Evolutionary conservation across 1,284 basidiomycete genomes (phyloP), one percentile per base, ranked within the genome.

Genomic region (Flammula alnicola): DNA sequence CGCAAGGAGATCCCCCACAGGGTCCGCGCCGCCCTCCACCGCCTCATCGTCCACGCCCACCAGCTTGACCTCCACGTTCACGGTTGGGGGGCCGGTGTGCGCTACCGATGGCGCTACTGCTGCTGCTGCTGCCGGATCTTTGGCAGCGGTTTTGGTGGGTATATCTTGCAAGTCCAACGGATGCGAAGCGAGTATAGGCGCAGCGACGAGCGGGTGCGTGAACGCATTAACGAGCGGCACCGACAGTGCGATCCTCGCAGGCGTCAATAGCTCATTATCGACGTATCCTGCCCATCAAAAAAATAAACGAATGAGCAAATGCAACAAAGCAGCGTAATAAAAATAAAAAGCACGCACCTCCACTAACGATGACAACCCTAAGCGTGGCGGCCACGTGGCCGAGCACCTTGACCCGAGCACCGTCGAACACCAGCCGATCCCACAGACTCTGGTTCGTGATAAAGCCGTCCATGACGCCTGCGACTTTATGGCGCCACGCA

Each of bases 101-200:
- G 84, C 81, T 3, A 71, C 51, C 14, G 70, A 63, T 0, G 65
- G 57, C 19, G 62, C 59, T 2, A 65, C 59, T 11, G 69, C 65
- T 20, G 68, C 63, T 12, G 68, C 59, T 10, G 56, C 51, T 36
- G 8, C 22, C 30, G 33, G 11, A 10, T 14, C 22, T 12, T 30
- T 20, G 27, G 30, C 39, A 12, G 31, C 23, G 20, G 11, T n/a
- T 12, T 14, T 35, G 16, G 27, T 30, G 4, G 61, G 58, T 11
- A 91, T 83, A 12, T 81, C 76, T 66, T 92, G 89, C 39, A 92
- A 67, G 62, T 92, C 89, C 35, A 88, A 76, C 0, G 87, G 79
- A 59, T 91, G 85, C 3, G 86, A 81, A 4, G 88, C 86, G 36
- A 91, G 75, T 17, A 91, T 69, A 0, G 89, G 89, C 4, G 83